A percentile compares a stretch with the other conserved stretches of the same genome.
These are phyloP conservation scores for Juglanconis sp. DNA, from an alignment of 2,329 filamentous ascomycete species.

Conservation along the genomic window DNA sequence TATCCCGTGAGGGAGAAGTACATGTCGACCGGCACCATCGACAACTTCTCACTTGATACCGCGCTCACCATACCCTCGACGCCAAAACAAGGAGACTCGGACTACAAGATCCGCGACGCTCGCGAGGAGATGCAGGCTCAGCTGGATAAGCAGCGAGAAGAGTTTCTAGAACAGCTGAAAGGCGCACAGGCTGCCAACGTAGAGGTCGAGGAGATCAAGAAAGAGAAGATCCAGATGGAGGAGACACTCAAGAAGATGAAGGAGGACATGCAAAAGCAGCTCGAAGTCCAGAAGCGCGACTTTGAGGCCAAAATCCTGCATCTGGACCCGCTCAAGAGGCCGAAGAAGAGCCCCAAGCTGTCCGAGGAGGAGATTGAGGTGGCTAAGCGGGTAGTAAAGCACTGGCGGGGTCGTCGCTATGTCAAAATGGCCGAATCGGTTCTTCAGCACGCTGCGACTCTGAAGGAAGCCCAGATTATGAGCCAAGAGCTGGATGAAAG, in stretches of 20 bases:
- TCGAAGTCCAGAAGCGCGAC: conserved; percentile 77
- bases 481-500: conserved; percentile 92
- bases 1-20: conserved; percentile 92
- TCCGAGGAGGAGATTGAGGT: conserved; percentile 69
- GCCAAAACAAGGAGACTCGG: conserved; percentile 72
- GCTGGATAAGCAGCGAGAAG: conserved; percentile 79
- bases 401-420: conserved; percentile 82
- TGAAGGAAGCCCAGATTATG: conserved; percentile 98
- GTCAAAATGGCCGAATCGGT: conserved; percentile 92
- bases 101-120: conserved; percentile 70
- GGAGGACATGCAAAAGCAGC: conserved; percentile 81
- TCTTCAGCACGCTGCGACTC: conserved; percentile 76
- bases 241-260: conserved; percentile 74
- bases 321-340: conserved; percentile 62
- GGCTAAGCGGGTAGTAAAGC: conserved; percentile 63
- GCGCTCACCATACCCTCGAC: conserved; percentile 92
- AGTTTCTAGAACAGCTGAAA: conserved; percentile 75
- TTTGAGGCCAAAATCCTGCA: conserved; percentile 83
- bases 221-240: conserved; percentile 83
- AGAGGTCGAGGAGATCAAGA: conserved; percentile 78
- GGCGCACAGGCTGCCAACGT: conserved; percentile 70
- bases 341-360: conserved; percentile 60
- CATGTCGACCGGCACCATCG: conserved; percentile 87
- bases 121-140: conserved; percentile 81
- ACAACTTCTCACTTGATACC: conserved; percentile 95